Percentiles rank a stretch among this genome's conserved stretches.
These are phyloP conservation scores for Helianthus annuus DNA, from an alignment of 129 eudicot species.

Conservation along the genomic window DNA sequence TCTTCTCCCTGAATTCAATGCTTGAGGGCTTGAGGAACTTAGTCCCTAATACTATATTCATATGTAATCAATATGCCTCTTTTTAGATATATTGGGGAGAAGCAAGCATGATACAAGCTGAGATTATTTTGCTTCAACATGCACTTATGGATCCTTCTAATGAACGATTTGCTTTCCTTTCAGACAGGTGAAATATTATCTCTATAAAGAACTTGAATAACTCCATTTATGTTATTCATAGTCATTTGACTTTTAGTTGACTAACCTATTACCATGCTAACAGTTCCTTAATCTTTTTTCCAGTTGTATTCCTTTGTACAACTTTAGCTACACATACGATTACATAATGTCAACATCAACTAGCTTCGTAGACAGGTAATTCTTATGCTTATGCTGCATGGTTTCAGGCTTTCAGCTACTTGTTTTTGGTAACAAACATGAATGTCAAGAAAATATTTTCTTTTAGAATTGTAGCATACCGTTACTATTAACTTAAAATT, in stretches of 20 bases:
- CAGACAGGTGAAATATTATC: conserved; percentile 68
- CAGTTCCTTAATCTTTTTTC: conserved; percentile 23
- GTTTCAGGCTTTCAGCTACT: conserved; percentile 15
- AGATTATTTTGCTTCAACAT: conserved; percentile 75
- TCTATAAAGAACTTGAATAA: not conserved
- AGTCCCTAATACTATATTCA: conserved; percentile 1
- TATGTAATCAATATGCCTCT: conserved; percentile 27
- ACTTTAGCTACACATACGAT: conserved; percentile 96
- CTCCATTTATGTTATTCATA: too few species aligned
- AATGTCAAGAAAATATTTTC: conserved; percentile 3
- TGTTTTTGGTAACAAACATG: conserved; percentile 1
- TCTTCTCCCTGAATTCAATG: conserved; percentile 1
- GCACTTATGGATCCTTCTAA: conserved; percentile 77
- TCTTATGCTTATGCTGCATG: not conserved
- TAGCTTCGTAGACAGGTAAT: conserved; percentile 94
- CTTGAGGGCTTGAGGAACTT: conserved; percentile 10
- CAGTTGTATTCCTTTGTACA: conserved; percentile 97
- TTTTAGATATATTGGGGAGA: conserved; percentile 98
- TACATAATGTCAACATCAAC: conserved; percentile 92
- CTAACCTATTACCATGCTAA: conserved; percentile 10
- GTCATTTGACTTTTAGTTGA: not conserved
- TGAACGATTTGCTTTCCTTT: conserved; percentile 84
- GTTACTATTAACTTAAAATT: not conserved
- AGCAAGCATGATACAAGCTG: conserved; percentile 96
- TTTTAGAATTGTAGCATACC: not conserved